phyloP scores from a whole-genome alignment of 2,329 filamentous ascomycete species.

The Pyrenophora seminiperda region DNA sequence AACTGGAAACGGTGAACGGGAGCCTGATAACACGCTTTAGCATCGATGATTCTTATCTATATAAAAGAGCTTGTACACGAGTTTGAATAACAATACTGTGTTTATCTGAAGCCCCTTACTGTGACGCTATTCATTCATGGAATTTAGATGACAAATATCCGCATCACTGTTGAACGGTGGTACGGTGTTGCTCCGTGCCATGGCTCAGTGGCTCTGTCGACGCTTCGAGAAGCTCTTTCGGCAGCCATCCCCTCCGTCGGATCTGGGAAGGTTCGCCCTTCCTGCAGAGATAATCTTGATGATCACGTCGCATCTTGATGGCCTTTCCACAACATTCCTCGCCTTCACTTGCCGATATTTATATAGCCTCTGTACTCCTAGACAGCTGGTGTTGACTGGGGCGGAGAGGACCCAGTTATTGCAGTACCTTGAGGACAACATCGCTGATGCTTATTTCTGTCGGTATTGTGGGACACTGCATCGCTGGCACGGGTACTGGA shows the following conservation, averaged over 20 bases:
- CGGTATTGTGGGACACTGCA: constrained; percentile 26
- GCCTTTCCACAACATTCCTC: constrained; percentile 13
- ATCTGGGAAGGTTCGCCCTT: constrained; percentile 15
- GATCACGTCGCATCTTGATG: constrained; percentile 19
- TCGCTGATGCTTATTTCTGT: constrained; percentile 22
- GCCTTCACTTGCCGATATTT: constrained; percentile 25
- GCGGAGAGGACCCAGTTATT: constrained; percentile 22
- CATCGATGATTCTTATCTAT: too few species aligned
- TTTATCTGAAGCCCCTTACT: too few species aligned
- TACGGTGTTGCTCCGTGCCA: too few species aligned
- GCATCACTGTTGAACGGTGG: too few species aligned
- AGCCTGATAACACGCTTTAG: too few species aligned
- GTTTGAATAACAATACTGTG: too few species aligned
- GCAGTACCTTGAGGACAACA: constrained; percentile 23
- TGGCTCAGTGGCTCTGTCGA: too few species aligned
- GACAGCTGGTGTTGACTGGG: not conserved
- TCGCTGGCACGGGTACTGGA: constrained; percentile 24
- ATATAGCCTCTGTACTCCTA: constrained; percentile 8
- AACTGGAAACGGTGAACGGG: too few species aligned
- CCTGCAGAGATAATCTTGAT: constrained; percentile 25
- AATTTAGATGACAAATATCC: too few species aligned
- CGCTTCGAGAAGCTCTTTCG: constrained; percentile 9
- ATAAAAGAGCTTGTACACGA: too few species aligned
- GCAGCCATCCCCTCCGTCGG: constrained; percentile 4
- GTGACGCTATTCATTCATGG: too few species aligned